Evolutionary conservation across 768 basidiomycete genomes (phyloP).

Genomic region (Termitomyces sp.): DNA sequence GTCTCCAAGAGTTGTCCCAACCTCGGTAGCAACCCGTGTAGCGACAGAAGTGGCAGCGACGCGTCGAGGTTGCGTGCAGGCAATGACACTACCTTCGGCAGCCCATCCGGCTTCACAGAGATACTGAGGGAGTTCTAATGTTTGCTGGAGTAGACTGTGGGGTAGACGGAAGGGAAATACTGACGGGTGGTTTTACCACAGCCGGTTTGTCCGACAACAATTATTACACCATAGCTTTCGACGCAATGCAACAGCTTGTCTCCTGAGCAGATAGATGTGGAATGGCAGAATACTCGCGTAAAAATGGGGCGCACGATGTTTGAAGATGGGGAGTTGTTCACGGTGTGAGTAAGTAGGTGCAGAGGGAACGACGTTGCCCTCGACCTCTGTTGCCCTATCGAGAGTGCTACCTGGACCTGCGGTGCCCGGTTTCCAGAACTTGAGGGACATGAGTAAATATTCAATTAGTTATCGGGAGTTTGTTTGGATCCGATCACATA

Average conservation of each 20-base stretch:
- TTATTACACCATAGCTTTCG: conserved; percentile 78
- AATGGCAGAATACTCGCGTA: not conserved
- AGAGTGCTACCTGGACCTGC: conserved; percentile 79
- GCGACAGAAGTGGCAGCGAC: conserved; percentile 97
- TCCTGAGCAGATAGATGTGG: conserved; percentile 34
- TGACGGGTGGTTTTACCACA: conserved; percentile 97
- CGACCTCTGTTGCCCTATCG: conserved; percentile 76
- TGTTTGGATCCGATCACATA: conserved; percentile 11
- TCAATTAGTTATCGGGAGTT: too few species aligned
- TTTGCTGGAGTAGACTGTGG: conserved; percentile 13
- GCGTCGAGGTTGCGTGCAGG: conserved; percentile 88
- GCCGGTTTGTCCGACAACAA: conserved; percentile 93
- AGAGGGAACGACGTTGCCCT: conserved; percentile 67
- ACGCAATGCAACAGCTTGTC: conserved; percentile 77
- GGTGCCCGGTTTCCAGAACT: conserved; percentile 92
- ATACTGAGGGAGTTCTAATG: conserved; percentile 89
- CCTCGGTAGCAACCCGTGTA: conserved; percentile 84
- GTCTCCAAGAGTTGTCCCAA: conserved; percentile 83
- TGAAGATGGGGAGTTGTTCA: conserved; percentile 83
- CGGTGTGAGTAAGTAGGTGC: conserved; percentile 60
- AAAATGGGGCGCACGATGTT: conserved; percentile 58
- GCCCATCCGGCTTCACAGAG: conserved; percentile 94
- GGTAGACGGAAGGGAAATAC: conserved; percentile 22
- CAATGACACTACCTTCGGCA: conserved; percentile 73
- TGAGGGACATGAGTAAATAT: conserved; percentile 40